Evolutionary conservation across 495 filamentous ascomycete species (phyloP).

Genomic region (Aspergillus sparsus): DNA sequence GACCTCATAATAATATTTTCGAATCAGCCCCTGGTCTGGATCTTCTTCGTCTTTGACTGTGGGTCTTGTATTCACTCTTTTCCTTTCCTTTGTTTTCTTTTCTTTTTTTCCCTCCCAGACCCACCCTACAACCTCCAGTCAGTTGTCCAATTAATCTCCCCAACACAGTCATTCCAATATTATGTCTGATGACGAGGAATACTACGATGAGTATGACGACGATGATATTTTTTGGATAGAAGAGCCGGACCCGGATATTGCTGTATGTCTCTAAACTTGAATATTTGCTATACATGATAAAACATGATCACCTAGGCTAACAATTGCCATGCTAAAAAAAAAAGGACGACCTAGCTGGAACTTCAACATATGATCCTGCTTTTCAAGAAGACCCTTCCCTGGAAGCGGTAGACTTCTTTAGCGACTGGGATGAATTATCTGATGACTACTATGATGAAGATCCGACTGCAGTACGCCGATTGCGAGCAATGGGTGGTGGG

Average conservation of each 20-base stretch:
- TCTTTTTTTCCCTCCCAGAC: background rate
- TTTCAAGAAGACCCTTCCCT: conserved; percentile 44
- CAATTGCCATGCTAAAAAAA: background rate
- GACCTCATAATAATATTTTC: conserved; percentile 15
- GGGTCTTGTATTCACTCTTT: conserved; percentile 2
- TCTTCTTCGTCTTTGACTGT: conserved; percentile 2
- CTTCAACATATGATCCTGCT: conserved; percentile 44
- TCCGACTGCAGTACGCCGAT: conserved; percentile 31
- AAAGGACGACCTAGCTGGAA: conserved; percentile 52
- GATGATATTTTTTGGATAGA: conserved; percentile 46
- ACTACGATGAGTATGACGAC: conserved; percentile 48
- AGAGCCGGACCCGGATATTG: conserved; percentile 43
- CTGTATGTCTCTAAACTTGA: conserved; percentile 34
- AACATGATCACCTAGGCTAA: background rate
- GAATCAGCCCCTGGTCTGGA: background rate
- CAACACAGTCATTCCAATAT: conserved; percentile 7
- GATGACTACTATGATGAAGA: conserved; percentile 56
- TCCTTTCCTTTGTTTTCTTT: background rate
- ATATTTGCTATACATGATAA: background rate
- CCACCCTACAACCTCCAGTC: background rate
- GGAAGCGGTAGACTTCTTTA: conserved; percentile 46
- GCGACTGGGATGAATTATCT: conserved; percentile 53
- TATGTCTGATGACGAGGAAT: conserved; percentile 56
- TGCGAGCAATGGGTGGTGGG: conserved; percentile 21
- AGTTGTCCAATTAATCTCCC: background rate